Base-by-base conservation (phyloP, 2,329 filamentous ascomycete species). In the Trichoderma aggressivum region DNA sequence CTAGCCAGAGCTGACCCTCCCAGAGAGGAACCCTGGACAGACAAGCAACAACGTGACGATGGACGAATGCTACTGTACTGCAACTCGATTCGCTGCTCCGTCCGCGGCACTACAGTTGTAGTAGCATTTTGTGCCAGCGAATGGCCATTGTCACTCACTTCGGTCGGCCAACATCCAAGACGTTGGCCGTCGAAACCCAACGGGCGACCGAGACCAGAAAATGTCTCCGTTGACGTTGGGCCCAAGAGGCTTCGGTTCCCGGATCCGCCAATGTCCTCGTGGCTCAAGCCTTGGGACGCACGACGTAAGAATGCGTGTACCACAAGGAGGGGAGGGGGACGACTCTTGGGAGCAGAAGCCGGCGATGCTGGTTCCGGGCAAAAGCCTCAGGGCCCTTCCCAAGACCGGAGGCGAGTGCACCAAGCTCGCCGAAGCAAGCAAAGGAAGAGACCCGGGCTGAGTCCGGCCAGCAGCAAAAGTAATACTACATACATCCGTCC, bases 1-100 rank as follows among this genome's bases (percentile, higher is more conserved):
- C 70, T 70, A 71, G 53, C n/a, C 34, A 70, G 47, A 61, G 63
- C 70, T 71, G 70, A 64, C 56, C 63, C 62, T 62, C 53, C 61
- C 39, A 53, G 28, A 56, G 32, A n/a, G 28, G 34, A 47, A 30
- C 56, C 56, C 66, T 39, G 59, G 66, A 16, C 55, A 36, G 30
- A n/a, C 61, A 64, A 64, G 43, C 61, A 53, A 7, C 39, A 34
- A 43, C 56, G 66, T 58, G 63, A 66, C 63, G 63, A 66, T 58
- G 63, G 50, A 56, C 55, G 63, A 34, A 66, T 66, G 63, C 63
- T 56, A 66, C 63, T 21, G 24, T 43, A 39, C 34, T 43, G 26
- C 50, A n/a, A n/a, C n/a, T n/a, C n/a, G 63, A 66, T 66, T 66
- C 32, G 63, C 32, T 26, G 32, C 63, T 58, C 63, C 63, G 53